Base-by-base conservation (phyloP, 306 rosid species). In the Cicer chorassanicum region DNA sequence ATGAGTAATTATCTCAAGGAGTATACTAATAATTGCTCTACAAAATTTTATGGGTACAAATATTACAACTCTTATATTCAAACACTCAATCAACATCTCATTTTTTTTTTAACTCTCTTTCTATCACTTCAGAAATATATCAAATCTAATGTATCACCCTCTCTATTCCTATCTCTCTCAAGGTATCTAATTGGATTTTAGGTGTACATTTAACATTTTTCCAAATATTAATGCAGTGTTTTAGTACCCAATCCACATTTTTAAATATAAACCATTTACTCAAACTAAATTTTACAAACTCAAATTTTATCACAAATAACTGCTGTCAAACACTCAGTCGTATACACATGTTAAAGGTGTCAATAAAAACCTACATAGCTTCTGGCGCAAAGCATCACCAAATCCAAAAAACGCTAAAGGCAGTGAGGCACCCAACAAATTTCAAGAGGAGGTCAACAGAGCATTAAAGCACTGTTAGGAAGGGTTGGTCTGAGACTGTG, bases 401-500 rank as follows among this genome's bases (percentile, higher is more conserved):
- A 65, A 49, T 29, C 34, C 45, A 29, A 29, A 57, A 19, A 49
- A 48, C 2, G 16, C 18, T 40, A 21, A 41, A 40, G 16, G 8
- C 75, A 68, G 34, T 45, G 7, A 19, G 42, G 34, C 76, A 7
- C 62, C 1, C 1, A 9, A 56, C 39, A 56, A 19, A 21, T n/a
- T 9, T 57, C 41, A 24, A 57, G 41, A 24, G 53, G 53, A 46
- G 38, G 38, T 19, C 62, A 55, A 55, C 62, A 18, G 62, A 55
- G 13, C n/a, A 55, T 12, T 56, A 44, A 49, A 40, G 43, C 29
- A 63, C 62, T 63, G 34, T 34, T 74, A 42, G 7, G 65, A 68
- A 36, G 63, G 62, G 69, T 62, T 43, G 56, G 59, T 75, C 70
- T 69, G 56, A 69, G 18, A 16, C 40, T 42, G 68, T 65, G 16